Conservation (phyloP, 1,284 basidiomycete species). For the Ustilago trichophora region DNA sequence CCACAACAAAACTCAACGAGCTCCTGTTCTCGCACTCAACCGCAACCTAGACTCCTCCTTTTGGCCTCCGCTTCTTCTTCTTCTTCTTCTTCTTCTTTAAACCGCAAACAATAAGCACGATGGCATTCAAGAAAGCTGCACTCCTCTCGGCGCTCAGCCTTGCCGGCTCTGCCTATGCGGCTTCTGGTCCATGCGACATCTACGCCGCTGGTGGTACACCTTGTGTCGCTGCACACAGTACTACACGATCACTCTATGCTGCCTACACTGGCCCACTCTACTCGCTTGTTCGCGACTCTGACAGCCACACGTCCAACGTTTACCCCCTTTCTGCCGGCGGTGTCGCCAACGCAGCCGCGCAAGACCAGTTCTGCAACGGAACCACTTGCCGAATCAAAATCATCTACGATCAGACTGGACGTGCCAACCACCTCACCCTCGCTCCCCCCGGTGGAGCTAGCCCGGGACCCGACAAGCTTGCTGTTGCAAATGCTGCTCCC, state of each 20-base stretch:
- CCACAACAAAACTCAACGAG: too few relatives aligned
- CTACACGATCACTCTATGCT: conserved; percentile 27
- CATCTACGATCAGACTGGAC: conserved; percentile 31
- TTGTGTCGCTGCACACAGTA: conserved; percentile 31
- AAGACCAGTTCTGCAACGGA: conserved; percentile 20
- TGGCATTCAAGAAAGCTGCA: conserved; percentile 21
- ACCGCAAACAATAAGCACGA: neutral
- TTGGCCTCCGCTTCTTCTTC: neutral
- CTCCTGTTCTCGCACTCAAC: too few relatives aligned
- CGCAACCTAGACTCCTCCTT: neutral
- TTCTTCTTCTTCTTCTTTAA: neutral
- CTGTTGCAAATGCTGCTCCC: conserved; percentile 11
- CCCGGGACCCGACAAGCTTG: conserved; percentile 2
- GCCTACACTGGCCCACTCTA: conserved; percentile 16
- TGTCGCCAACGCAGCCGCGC: conserved; percentile 21
- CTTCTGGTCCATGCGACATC: conserved; percentile 21
- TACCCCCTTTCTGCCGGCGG: conserved; percentile 10
- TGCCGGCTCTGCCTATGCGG: conserved; percentile 4
- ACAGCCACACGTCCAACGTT: conserved; percentile 2
- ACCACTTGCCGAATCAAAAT: conserved; percentile 18
- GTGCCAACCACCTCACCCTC: conserved; percentile 15
- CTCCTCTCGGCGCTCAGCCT: conserved; percentile 22
- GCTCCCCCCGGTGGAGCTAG: conserved; percentile 19
- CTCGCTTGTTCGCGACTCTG: conserved; percentile 16
- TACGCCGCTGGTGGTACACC: conserved; percentile 28